Conservation (phyloP, 306 rosid species). For the Acacia crassicarpa region DNA sequence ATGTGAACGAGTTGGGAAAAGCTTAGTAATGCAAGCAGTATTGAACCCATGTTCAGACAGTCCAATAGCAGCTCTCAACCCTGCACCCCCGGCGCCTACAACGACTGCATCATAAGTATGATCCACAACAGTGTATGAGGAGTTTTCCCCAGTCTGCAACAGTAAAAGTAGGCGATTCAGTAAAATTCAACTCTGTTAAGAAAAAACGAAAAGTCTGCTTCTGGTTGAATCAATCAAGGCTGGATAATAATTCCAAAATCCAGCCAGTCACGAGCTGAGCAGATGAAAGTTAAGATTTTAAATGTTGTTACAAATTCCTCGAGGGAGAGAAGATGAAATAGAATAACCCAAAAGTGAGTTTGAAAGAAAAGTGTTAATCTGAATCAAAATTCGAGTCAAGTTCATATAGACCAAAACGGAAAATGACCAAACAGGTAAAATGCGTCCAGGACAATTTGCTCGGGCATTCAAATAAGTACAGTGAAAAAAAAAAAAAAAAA, state of each 20-base stretch:
- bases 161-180: constrained; percentile 19
- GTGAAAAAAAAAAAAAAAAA: not conserved
- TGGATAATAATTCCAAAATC: not conserved
- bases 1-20: constrained; percentile 97
- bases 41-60: constrained; percentile 95
- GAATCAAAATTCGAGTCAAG: not conserved
- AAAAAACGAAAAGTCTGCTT: not conserved
- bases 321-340: not conserved
- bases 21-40: constrained; percentile 95
- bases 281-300: not conserved
- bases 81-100: constrained; percentile 98
- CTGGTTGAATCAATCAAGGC: not conserved
- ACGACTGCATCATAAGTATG: constrained; percentile 90
- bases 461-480: not conserved
- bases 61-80: constrained; percentile 93
- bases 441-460: not conserved
- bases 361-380: not conserved
- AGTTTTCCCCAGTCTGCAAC: constrained; percentile 56
- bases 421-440: constrained; percentile 19
- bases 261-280: not conserved
- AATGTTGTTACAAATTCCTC: not conserved
- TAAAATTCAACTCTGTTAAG: not conserved
- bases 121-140: constrained; percentile 86
- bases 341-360: not conserved
- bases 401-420: not conserved